Evolutionary conservation across 306 rosid genomes (phyloP).

Genomic region (Cucurbita moschata): DNA sequence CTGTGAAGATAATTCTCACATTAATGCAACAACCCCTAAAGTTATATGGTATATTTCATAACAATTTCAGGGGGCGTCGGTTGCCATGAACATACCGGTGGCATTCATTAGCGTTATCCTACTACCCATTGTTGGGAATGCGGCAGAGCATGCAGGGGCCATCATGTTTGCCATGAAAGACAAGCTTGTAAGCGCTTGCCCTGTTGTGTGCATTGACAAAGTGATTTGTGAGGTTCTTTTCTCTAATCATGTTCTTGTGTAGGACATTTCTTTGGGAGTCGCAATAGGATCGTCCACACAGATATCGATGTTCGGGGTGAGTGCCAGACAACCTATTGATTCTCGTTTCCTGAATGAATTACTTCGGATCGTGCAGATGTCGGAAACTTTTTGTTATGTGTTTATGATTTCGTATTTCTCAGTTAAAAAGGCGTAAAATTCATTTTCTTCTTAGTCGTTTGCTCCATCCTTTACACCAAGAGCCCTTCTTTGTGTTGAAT

Average conservation of each 20-base stretch:
- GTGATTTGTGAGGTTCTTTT: not conserved
- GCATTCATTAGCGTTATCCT: constrained; percentile 55
- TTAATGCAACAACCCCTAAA: not conserved
- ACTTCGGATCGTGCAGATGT: too few species aligned
- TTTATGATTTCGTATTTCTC: too few species aligned
- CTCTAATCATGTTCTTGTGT: not conserved
- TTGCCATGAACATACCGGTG: constrained; percentile 33
- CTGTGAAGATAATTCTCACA: not conserved
- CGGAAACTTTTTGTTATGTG: too few species aligned
- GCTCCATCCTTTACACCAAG: too few species aligned
- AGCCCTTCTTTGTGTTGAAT: too few species aligned
- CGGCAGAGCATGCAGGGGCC: constrained; percentile 60
- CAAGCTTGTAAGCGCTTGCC: constrained; percentile 41
- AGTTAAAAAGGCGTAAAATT: too few species aligned
- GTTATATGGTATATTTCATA: not conserved
- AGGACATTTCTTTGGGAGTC: constrained; percentile 82
- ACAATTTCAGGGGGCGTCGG: constrained; percentile 49
- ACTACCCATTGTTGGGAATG: constrained; percentile 58
- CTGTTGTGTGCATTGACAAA: not conserved
- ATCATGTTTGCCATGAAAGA: constrained; percentile 61
- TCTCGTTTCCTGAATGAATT: not conserved
- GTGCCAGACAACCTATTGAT: constrained; percentile 5
- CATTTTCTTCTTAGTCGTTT: too few species aligned
- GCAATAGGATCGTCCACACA: constrained; percentile 89
- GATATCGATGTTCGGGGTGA: constrained; percentile 73